Conservation (phyloP, 495 filamentous ascomycete species). For the Tuber borchii region DNA sequence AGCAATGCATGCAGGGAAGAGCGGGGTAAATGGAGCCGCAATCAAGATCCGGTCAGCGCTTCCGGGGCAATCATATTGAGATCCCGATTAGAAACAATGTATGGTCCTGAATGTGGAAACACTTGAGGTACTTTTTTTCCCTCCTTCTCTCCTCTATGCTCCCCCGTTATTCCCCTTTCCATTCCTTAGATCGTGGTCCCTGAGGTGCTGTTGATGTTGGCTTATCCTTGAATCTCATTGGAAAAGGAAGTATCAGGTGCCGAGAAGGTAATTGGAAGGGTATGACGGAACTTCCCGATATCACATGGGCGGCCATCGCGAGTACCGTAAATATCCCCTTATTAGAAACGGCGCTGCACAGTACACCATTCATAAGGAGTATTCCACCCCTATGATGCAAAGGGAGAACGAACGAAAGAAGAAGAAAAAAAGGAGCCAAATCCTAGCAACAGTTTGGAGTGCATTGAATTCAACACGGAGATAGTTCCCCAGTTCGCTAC, state of each 20-base stretch:
- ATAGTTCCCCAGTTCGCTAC: background rate
- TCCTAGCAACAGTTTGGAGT: background rate
- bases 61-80: conserved; percentile 19
- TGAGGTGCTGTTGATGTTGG: background rate
- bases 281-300: background rate
- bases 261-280: background rate
- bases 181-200: background rate
- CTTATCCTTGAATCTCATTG: background rate
- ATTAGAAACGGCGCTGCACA: background rate
- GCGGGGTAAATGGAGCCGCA: conserved; percentile 35
- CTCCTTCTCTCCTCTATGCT: background rate
- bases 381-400: background rate
- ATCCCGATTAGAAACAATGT: conserved; percentile 10
- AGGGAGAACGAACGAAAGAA: background rate
- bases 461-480: background rate
- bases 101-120: background rate
- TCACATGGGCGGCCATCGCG: background rate
- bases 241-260: background rate
- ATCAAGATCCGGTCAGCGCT: conserved; percentile 33
- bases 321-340: background rate
- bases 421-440: background rate
- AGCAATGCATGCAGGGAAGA: conserved; percentile 10
- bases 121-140: background rate
- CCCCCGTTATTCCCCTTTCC: background rate
- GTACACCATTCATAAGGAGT: background rate